Base-by-base conservation (phyloP, 305 asterid species). In the Fraxinus sp. region DNA sequence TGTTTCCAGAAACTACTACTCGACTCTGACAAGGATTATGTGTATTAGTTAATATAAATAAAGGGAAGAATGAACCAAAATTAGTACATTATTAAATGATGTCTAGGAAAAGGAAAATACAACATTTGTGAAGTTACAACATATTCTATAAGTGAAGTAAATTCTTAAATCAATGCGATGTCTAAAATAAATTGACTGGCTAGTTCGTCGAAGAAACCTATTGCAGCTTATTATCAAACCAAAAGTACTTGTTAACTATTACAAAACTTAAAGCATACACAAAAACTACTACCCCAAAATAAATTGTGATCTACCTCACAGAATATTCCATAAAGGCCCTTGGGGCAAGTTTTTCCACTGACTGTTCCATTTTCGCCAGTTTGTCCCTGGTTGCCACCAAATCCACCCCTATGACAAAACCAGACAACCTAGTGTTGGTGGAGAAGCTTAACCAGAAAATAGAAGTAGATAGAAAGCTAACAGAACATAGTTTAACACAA, bases 331-430 rank as follows among this genome's bases (percentile, higher is more conserved):
- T 92, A 93, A 78, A 97, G 98, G 77, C 99, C 99, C 88, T 85
- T 90, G 20, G 99, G 99, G 82, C 99, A 97, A 74, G 97, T 92
- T 91, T 90, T 95, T 81, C 98, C 99, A 79, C 94, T 95, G 87
- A 97, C 79, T 13, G 97, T 90, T 81, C 99, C 99, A 86, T 86
- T 89, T 83, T 88, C 98, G 26, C 99, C 99, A 85, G 83, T 82
- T 68, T 87, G 83, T 77, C 93, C 93, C 84, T 88, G 88, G 78
- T 83, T 85, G 80, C 96, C 95, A 82, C 98, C 97, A 77, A 89
- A 77, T 86, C 99, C 99, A 79, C 99, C 99, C 87, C 99, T 97
- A 82, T 46, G 52, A 81, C 78, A 85, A 80, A 86, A 70, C 70
- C 66, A 57, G 66, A 57, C 26, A 86, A 81, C 66, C 77, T 28